Percentiles rank a stretch among this genome's conserved stretches.
These are phyloP conservation scores for Ogataea trehaloabstinens DNA, from an alignment of 805 yeast species.

Conservation along the genomic window DNA sequence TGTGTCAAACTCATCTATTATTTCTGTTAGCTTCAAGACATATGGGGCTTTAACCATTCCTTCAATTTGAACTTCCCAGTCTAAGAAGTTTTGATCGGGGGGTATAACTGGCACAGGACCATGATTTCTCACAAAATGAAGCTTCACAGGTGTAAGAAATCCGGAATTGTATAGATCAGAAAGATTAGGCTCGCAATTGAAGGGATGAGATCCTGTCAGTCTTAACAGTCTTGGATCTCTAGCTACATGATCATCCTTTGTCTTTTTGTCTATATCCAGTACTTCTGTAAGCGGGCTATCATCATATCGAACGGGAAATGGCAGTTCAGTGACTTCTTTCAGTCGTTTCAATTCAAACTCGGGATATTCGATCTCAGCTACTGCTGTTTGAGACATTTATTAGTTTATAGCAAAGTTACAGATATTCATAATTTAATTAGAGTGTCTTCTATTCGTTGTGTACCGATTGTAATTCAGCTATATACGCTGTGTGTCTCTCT, in stretches of 20 bases:
- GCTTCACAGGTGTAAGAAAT: slow-evolving; percentile 31
- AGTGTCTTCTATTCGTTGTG: not conserved
- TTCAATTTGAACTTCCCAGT: slow-evolving; percentile 30
- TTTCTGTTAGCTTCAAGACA: slow-evolving; percentile 21
- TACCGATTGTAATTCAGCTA: not conserved
- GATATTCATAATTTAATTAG: too few relatives aligned
- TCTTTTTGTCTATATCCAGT: slow-evolving; percentile 25
- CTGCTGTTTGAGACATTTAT: not conserved
- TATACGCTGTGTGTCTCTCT: too few relatives aligned
- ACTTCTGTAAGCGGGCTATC: slow-evolving; percentile 13
- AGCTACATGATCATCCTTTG: slow-evolving; percentile 31
- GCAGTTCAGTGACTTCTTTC: slow-evolving; percentile 8
- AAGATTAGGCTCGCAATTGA: slow-evolving; percentile 34
- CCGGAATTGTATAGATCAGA: slow-evolving; percentile 28
- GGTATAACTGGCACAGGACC: slow-evolving; percentile 31
- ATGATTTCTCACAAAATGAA: slow-evolving; percentile 37
- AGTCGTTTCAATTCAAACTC: slow-evolving; percentile 2
- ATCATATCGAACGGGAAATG: slow-evolving; percentile 21
- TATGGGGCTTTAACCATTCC: slow-evolving; percentile 33
- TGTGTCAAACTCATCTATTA: slow-evolving; percentile 27
- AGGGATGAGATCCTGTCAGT: slow-evolving; percentile 35
- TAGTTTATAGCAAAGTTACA: too few relatives aligned
- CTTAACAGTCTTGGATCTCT: slow-evolving; percentile 30
- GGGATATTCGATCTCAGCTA: not conserved
- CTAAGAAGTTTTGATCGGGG: slow-evolving; percentile 19